phyloP scores from a whole-genome alignment of 2,329 filamentous ascomycete species.

The Diaporthe sp. region DNA sequence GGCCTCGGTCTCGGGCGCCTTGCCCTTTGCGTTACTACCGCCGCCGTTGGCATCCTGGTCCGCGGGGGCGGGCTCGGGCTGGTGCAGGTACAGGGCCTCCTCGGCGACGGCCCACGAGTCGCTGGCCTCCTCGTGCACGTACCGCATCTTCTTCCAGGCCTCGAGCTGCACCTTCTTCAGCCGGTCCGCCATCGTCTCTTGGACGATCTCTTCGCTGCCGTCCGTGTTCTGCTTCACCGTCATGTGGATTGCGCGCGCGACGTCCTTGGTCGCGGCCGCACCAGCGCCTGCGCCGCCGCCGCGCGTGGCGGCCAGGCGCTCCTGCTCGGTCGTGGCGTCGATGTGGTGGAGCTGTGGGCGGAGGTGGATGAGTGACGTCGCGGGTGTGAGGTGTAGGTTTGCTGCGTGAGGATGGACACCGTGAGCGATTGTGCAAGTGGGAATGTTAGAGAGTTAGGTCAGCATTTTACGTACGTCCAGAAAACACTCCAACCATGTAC shows the following conservation, averaged over 20 bases:
- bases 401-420: constrained; percentile 60
- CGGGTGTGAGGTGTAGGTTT: constrained; percentile 87
- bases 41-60: constrained; percentile 30
- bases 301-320: constrained; percentile 61
- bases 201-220: constrained; percentile 72
- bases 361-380: constrained; percentile 87
- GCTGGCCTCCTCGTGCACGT: constrained; percentile 83
- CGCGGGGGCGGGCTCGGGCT: constrained; percentile 33
- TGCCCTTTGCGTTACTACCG: constrained; percentile 35
- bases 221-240: constrained; percentile 83
- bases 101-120: constrained; percentile 83
- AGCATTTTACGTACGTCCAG: constrained; percentile 68
- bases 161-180: constrained; percentile 85
- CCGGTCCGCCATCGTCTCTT: constrained; percentile 80
- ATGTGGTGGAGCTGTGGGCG: constrained; percentile 94
- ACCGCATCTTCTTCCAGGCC: constrained; percentile 82
- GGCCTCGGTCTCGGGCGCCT: constrained; percentile 41
- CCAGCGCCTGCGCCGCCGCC: constrained; percentile 52
- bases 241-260: constrained; percentile 85
- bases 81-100: constrained; percentile 74
- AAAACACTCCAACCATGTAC: constrained; percentile 95
- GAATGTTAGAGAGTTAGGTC: background rate
- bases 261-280: constrained; percentile 48
- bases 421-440: background rate
- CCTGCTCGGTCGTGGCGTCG: constrained; percentile 83